Percentiles rank a stretch among this genome's conserved stretches.
phyloP scores from a whole-genome alignment of 441 rosid species.

The Aleurites moluccanus region DNA sequence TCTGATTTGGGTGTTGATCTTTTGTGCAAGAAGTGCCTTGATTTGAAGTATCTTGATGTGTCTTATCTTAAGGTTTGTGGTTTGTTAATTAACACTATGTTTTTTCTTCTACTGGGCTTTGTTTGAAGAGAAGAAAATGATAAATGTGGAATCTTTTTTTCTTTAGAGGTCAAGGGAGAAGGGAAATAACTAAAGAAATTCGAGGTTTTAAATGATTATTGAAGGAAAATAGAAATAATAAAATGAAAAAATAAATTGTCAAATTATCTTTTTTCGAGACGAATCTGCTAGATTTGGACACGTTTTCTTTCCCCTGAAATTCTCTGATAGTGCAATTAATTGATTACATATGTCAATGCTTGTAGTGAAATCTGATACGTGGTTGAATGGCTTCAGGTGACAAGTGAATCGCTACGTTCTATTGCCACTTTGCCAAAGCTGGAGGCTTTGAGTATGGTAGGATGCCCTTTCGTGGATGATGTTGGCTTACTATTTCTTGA shows the following conservation, averaged over 20 bases:
- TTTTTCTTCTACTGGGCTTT: background rate
- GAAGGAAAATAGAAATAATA: background rate
- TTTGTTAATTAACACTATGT: background rate
- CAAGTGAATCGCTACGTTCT: slow-evolving; percentile 62
- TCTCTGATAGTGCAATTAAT: background rate
- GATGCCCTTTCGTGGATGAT: slow-evolving; percentile 67
- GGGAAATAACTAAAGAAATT: background rate
- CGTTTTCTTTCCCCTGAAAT: background rate
- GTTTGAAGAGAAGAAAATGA: background rate
- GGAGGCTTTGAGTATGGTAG: slow-evolving; percentile 59
- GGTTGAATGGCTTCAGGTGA: slow-evolving; percentile 49
- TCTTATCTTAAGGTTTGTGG: slow-evolving; percentile 79
- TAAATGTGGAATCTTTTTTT: background rate
- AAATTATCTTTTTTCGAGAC: slow-evolving; percentile 7
- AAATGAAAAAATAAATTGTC: background rate
- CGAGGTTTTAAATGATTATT: background rate
- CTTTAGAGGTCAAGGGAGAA: background rate
- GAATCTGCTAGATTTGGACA: slow-evolving; percentile 3
- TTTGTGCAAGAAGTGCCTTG: slow-evolving; percentile 68
- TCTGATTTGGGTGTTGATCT: slow-evolving; percentile 79
- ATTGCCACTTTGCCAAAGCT: slow-evolving; percentile 61
- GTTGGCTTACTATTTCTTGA: slow-evolving; percentile 58
- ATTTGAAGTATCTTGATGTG: slow-evolving; percentile 63
- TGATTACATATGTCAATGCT: background rate
- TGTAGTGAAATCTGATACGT: slow-evolving; percentile 16